Evolutionary conservation across 257 asterid species (phyloP).

Genomic region (Nicotiana knightiana): DNA sequence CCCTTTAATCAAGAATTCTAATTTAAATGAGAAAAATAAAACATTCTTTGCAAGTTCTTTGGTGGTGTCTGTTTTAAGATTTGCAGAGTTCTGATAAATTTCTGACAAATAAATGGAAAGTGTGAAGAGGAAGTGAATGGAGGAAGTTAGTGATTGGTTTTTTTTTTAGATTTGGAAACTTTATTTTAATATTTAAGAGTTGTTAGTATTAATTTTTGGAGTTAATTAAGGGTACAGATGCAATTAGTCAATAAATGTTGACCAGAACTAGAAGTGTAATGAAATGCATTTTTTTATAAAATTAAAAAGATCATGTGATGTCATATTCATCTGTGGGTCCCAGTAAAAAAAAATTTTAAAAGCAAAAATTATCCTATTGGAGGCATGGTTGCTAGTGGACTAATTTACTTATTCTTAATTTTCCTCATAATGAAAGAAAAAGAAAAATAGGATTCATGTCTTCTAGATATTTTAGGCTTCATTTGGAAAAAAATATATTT

Average conservation of each 20-base stretch:
- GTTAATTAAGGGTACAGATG: background rate
- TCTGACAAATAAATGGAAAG: background rate
- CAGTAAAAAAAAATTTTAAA: too few species aligned
- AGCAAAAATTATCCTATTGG: background rate
- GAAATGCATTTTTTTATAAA: background rate
- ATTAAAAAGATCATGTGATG: background rate
- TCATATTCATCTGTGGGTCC: slow-evolving; percentile 3
- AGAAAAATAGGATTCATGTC: background rate
- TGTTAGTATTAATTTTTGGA: background rate
- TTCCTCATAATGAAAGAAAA: background rate
- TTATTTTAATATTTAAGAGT: background rate
- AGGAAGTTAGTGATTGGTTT: background rate
- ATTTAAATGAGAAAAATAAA: background rate
- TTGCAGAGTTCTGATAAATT: background rate
- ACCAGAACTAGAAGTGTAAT: background rate
- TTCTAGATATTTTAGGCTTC: background rate
- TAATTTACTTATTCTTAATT: background rate
- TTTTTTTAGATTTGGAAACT: background rate
- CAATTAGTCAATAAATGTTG: slow-evolving; percentile 6
- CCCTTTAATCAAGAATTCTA: slow-evolving; percentile 16
- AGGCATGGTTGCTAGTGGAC: background rate
- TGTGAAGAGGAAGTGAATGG: background rate
- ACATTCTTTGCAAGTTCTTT: slow-evolving; percentile 13
- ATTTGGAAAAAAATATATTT: too few species aligned
- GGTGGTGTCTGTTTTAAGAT: background rate